Percentiles rank a stretch among this genome's conserved stretches.
Evolutionary conservation across 140 eudicot species (phyloP).

Genomic region (Senecio squalidus): DNA sequence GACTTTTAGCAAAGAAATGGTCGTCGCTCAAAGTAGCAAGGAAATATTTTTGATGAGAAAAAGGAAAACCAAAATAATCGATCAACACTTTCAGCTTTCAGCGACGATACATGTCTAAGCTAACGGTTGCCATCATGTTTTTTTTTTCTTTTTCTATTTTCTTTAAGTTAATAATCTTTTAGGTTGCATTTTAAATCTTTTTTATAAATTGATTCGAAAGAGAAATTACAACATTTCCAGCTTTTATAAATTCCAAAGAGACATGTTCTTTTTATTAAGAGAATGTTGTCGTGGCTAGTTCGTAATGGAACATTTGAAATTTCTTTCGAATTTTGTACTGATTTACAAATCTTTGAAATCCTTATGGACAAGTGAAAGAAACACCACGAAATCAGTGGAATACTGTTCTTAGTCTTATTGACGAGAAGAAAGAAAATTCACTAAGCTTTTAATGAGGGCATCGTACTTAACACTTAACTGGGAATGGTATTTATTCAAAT

Average conservation of each 20-base stretch:
- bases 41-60: too few relatives aligned
- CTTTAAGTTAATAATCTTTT: too few relatives aligned
- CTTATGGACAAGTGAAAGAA: slow-evolving; percentile 19
- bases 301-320: not conserved
- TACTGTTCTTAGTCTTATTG: not conserved
- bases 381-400: slow-evolving; percentile 2
- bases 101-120: too few relatives aligned
- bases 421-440: not conserved
- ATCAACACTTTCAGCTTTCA: too few relatives aligned
- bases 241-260: not conserved
- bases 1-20: too few relatives aligned
- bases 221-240: too few relatives aligned
- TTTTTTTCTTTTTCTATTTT: too few relatives aligned
- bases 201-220: too few relatives aligned
- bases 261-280: slow-evolving; percentile 2
- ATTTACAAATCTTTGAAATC: not conserved
- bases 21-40: too few relatives aligned
- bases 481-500: slow-evolving; percentile 37
- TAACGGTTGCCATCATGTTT: too few relatives aligned
- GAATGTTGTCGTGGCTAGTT: not conserved
- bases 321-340: slow-evolving; percentile 6
- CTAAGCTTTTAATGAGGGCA: slow-evolving; percentile 20
- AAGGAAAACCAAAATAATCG: too few relatives aligned
- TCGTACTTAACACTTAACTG: slow-evolving; percentile 8
- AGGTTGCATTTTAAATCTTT: too few relatives aligned